Base-by-base conservation (phyloP, 2,329 filamentous ascomycete species). In the Pestalotiopsis sp. region DNA sequence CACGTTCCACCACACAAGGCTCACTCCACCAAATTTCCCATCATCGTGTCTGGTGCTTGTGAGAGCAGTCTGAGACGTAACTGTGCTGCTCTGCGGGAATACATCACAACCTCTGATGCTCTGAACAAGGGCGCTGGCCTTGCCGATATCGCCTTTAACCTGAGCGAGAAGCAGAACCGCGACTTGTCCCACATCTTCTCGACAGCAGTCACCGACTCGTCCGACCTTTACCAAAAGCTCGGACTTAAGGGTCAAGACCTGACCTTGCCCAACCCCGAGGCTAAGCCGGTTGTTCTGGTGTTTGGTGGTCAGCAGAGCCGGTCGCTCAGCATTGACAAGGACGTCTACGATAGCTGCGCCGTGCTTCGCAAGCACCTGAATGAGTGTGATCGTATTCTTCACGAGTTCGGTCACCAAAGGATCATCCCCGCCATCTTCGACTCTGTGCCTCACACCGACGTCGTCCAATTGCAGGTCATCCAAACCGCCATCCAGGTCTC, bases 401-500 rank as follows among this genome's bases (percentile, higher is more conserved):
- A 6, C 2, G 66, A 68, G 0, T 65, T 75, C 0, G 78, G 78
- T 0, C 14, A 69, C 1, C 66, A 22, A 0, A 73, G 72, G 65
- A 76, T 82, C 26, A 76, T 69, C 52, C 79, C 79, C 0, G 67
- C 38, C 5, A 75, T 82, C n/a, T 81, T 81, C 66, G 40, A 73
- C 20, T 55, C 61, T 0, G 38, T 68, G 0, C 72, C 75, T 0
- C 67, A 78, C 10, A 9, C 58, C 0, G 74, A 79, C 64, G 61
- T 68, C 0, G 74, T 77, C 1, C 62, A 66, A 4, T 72, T 85
- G 1, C 84, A 85, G 65, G 72, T 79, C 0, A 70, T 65, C 6
- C 72, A 85, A 0, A 80, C 84, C 20, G 75, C 81, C 2, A 68
- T 81, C 4, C 79, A 83, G 70, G 81, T 81, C 63, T 68, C 81